Base-by-base conservation (phyloP, 352 stramenopile species). In the Pythium periplocum region DNA sequence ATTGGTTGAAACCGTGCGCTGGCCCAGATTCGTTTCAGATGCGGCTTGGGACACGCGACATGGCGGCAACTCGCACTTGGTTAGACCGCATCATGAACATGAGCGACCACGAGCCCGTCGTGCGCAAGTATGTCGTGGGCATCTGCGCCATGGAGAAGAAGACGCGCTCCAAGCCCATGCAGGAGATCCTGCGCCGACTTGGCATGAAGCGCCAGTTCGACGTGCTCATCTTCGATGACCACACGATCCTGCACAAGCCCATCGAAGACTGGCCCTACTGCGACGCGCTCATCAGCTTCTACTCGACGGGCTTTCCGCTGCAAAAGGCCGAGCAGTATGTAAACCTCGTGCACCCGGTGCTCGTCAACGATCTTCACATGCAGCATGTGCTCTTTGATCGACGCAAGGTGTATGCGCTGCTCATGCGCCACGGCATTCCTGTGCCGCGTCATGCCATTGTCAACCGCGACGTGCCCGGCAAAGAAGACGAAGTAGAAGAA, bases 101-200 rank as follows among this genome's bases (percentile, higher is more conserved):
- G 17, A 26, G 17, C 17, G 17, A 26, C 0, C 17, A 66, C 37
- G 59, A 66, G 53, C 53, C 53, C 11, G 44, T 53, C 36, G 50
- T 62, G 32, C 54, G 52, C 37, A 88, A 86, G 59, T 92, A 93
- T 57, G 80, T 93, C 10, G 80, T 99, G 4, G 97, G 96, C 35
- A 96, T 99, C 42, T 99, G 96, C 64, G 97, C 97, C 44, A 99
- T 99, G 96, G 95, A 98, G 71, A 99, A 99, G 73, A 99, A 99
- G 78, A 97, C 96, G 49, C 67, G 79, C 17, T 98, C 86, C 39
- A 99, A 99, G 69, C 95, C 96, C 45, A 99, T 99, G 96, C 75
- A 80, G 40, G 96, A 99, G 68, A 99, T 99, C 62, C 59, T 99
- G 31, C 83, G 78, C 30, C 82, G 95, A 34, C 78, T 99, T 4